Evolutionary conservation across 495 filamentous ascomycete genomes (phyloP).

Genomic region (Daldinia decipiens): DNA sequence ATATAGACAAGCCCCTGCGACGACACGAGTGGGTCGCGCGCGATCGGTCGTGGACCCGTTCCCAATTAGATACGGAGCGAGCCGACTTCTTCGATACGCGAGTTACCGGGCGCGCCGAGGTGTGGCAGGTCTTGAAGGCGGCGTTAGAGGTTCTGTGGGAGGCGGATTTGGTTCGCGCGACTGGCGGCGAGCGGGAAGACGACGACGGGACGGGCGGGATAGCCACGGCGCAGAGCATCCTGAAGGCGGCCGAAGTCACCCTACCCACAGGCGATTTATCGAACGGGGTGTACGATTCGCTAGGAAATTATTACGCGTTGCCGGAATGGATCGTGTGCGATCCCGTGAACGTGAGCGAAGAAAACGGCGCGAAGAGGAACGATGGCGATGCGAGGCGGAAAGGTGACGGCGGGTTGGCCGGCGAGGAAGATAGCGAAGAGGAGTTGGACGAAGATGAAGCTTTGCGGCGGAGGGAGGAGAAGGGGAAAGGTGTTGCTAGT

Average conservation of each 20-base stretch:
- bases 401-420: conserved; percentile 58
- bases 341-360: conserved; percentile 72
- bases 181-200: conserved; percentile 36
- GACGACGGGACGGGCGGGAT: conserved; percentile 55
- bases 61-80: conserved; percentile 58
- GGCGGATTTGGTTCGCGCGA: conserved; percentile 43
- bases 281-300: conserved; percentile 80
- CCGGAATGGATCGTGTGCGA: conserved; percentile 80
- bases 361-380: conserved; percentile 38
- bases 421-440: conserved; percentile 55
- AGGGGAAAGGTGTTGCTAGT: conserved; percentile 64
- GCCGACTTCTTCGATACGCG: conserved; percentile 85
- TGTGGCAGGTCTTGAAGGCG: conserved; percentile 78
- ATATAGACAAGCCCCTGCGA: conserved; percentile 62
- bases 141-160: conserved; percentile 72
- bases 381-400: conserved; percentile 52
- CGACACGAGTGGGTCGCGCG: conserved; percentile 60
- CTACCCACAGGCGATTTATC: conserved; percentile 78
- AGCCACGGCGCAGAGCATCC: conserved; percentile 77
- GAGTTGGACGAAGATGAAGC: conserved; percentile 61
- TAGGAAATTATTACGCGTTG: conserved; percentile 78
- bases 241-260: conserved; percentile 82
- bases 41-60: conserved; percentile 57
- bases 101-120: conserved; percentile 76
- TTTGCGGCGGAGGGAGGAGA: conserved; percentile 72